These are phyloP conservation scores for Penicillium griseofulvum DNA, from an alignment of 2,329 filamentous ascomycete genomes.

Conservation along the genomic window DNA sequence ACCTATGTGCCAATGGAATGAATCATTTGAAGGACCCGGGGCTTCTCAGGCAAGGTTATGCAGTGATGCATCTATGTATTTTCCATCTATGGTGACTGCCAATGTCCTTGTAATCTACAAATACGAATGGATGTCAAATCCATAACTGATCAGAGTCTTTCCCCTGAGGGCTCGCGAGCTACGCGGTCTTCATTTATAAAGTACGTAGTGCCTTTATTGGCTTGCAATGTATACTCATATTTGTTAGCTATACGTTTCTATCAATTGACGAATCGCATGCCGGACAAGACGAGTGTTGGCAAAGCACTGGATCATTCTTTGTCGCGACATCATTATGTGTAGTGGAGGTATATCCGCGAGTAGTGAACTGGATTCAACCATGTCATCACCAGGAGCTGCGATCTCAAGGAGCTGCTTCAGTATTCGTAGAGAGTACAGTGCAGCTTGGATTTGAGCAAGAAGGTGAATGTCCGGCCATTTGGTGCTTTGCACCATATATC, in stretches of 20 bases:
- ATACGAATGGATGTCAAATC: background rate
- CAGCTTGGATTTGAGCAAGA: slow-evolving; percentile 58
- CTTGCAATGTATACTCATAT: background rate
- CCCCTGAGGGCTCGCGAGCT: background rate
- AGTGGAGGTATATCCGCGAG: slow-evolving; percentile 31
- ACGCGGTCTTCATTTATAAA: background rate
- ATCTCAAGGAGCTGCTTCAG: slow-evolving; percentile 50
- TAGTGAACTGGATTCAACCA: slow-evolving; percentile 13
- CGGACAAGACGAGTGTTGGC: slow-evolving; percentile 7
- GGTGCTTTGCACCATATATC: slow-evolving; percentile 32
- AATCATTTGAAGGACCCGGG: background rate
- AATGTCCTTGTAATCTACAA: background rate
- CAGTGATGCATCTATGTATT: background rate
- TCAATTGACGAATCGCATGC: slow-evolving; percentile 8
- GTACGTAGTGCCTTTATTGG: background rate
- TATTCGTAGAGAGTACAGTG: slow-evolving; percentile 63
- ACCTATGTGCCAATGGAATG: background rate
- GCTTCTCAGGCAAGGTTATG: background rate
- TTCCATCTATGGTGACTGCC: background rate
- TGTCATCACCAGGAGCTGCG: slow-evolving; percentile 29
- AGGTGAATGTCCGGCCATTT: slow-evolving; percentile 63
- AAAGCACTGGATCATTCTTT: slow-evolving; percentile 18
- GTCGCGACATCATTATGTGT: slow-evolving; percentile 28
- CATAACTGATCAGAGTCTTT: background rate
- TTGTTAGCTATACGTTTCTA: slow-evolving; percentile 16